Evolutionary conservation across 73 alveolate species (phyloP), one percentile per base, ranked within the genome.

Genomic region (Paramecium pentaurelia): DNA sequence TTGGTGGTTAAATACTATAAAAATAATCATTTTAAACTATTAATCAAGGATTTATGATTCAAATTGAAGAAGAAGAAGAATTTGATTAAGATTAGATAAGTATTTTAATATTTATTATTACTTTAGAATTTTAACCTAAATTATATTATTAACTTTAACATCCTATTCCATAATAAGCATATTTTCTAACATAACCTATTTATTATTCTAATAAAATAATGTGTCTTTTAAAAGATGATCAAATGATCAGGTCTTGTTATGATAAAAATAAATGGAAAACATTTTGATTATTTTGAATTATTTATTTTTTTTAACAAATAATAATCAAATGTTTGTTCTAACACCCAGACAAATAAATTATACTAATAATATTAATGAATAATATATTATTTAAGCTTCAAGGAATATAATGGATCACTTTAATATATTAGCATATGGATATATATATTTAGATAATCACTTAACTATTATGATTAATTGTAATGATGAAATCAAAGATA

Each of bases 1-100:
- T 80, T 80, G 91, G 91, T 14, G 91, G 91, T 12, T 7, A 80
- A 27, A 47, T 80, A 27, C 3, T 45, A 2, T 18, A 11, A 44
- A 80, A 80, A 32, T 38, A 80, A 49, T 0, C 27, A 40, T 45
- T 80, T 22, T n/a, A 80, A 44, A 45, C 18, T 25, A 16, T 36
- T 4, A 80, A 80, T 80, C 20, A 80, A 80, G 91, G 91, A 8
- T 80, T 80, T 44, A 80, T 32, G 73, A 44, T 80, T 38, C 8
- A 20, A 20, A 80, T 80, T 80, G 91, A 80, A 80, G 91, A 80
- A 45, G 71, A 80, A 27, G 91, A 80, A 49, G 91, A 80, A 44
- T 45, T 45, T 9, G 91, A 80, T 49, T 18, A 32, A 45, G 44
- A 80, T 45, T 47, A 80, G 38, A 80, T 80, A 45, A 45, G 91